Conservation (phyloP, 768 basidiomycete species). For the Lentinus tigrinus region DNA sequence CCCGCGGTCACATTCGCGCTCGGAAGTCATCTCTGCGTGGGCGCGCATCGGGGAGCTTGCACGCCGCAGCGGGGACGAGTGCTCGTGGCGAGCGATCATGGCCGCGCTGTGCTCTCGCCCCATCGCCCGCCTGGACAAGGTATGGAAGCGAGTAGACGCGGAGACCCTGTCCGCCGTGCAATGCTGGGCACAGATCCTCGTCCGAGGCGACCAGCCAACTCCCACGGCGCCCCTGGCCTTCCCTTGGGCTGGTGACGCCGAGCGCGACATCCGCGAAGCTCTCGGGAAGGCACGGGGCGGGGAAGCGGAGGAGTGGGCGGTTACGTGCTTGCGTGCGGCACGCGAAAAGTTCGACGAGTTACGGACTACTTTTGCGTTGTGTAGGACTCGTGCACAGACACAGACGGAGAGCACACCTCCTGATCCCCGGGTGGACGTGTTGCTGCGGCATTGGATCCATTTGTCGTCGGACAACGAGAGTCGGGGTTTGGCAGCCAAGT, state of each 20-base stretch:
- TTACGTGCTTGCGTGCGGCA: constrained; percentile 41
- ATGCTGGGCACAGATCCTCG: constrained; percentile 57
- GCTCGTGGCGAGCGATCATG: constrained; percentile 74
- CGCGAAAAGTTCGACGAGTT: constrained; percentile 53
- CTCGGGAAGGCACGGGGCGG: constrained; percentile 46
- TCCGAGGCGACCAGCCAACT: constrained; percentile 35
- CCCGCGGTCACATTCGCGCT: constrained; percentile 67
- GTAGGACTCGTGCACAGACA: constrained; percentile 39
- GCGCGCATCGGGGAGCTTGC: constrained; percentile 71
- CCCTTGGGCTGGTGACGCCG: constrained; percentile 69
- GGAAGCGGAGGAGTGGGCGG: constrained; percentile 43
- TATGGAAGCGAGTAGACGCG: constrained; percentile 73
- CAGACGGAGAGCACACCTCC: constrained; percentile 18
- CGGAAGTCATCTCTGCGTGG: constrained; percentile 74
- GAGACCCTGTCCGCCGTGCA: constrained; percentile 58
- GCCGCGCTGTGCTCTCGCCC: constrained; percentile 71
- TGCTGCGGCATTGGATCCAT: constrained; percentile 60
- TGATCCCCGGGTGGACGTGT: constrained; percentile 40
- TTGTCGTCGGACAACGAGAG: constrained; percentile 37
- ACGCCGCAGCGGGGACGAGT: constrained; percentile 71
- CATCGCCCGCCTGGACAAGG: constrained; percentile 74
- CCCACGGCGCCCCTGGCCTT: constrained; percentile 48
- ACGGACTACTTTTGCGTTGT: constrained; percentile 48
- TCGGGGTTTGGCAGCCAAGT: constrained; percentile 51
- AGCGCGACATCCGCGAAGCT: constrained; percentile 43